Evolutionary conservation across 345 rosid species (phyloP).

Genomic region (Aquilaria yunnanensis): DNA sequence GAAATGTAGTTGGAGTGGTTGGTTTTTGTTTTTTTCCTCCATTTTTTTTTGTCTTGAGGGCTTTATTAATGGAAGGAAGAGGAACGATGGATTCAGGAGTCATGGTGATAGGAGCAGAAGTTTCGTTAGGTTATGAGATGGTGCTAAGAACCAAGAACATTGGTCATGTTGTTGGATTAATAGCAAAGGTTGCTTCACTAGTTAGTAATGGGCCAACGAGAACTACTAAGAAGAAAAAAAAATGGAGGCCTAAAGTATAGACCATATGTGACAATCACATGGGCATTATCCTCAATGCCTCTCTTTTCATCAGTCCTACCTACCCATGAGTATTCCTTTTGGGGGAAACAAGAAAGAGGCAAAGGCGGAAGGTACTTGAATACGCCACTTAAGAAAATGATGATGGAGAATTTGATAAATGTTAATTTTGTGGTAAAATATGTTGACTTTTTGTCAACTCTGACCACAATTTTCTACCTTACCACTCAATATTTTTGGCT

Average conservation of each 20-base stretch:
- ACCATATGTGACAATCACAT: conserved; percentile 42
- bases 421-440: too few relatives aligned
- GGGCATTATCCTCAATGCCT: conserved; percentile 49
- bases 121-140: conserved; percentile 62
- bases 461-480: too few relatives aligned
- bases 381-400: conserved; percentile 43
- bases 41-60: background rate
- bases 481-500: too few relatives aligned
- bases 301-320: conserved; percentile 42
- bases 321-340: conserved; percentile 31
- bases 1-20: background rate
- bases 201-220: conserved; percentile 35
- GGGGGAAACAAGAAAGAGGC: conserved; percentile 44
- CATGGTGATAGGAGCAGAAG: conserved; percentile 72
- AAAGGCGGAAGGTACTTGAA: conserved; percentile 34
- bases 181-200: conserved; percentile 31
- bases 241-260: conserved; percentile 73
- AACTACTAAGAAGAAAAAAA: conserved; percentile 39
- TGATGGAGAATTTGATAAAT: conserved; percentile 24
- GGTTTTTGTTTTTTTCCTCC: background rate
- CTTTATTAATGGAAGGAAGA: conserved; percentile 50
- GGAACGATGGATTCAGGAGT: conserved; percentile 52
- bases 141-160: conserved; percentile 53
- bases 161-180: conserved; percentile 34
- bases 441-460: too few relatives aligned